Conservation (phyloP, 257 asterid species). For the Solanum lycopersicoides region DNA sequence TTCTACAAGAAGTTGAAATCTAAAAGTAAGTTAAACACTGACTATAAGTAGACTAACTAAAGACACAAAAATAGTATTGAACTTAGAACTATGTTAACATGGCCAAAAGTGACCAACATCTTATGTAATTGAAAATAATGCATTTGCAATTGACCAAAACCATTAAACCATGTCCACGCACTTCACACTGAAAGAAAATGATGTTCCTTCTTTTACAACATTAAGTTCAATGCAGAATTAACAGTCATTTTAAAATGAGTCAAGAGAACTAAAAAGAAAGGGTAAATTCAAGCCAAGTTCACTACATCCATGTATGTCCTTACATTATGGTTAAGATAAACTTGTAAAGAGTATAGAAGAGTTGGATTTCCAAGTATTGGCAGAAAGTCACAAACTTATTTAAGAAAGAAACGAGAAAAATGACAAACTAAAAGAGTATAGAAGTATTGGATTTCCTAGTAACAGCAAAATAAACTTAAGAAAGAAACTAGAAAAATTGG, state of each 20-base stretch:
- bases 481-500: background rate
- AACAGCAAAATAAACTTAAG: background rate
- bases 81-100: background rate
- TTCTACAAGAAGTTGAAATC: background rate
- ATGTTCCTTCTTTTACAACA: background rate
- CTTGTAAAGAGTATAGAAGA: background rate
- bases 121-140: background rate
- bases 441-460: background rate
- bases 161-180: background rate
- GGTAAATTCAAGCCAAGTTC: background rate
- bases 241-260: background rate
- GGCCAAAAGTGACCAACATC: background rate
- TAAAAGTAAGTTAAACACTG: background rate
- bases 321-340: background rate
- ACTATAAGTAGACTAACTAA: background rate
- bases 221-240: background rate
- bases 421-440: background rate
- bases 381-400: background rate
- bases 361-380: background rate
- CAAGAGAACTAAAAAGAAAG: background rate
- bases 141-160: background rate
- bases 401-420: background rate
- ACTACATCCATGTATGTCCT: background rate
- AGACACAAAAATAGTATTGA: background rate
- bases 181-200: background rate